Conservation (phyloP, 148 eudicot species). For the Rhododendron mucronatum region DNA sequence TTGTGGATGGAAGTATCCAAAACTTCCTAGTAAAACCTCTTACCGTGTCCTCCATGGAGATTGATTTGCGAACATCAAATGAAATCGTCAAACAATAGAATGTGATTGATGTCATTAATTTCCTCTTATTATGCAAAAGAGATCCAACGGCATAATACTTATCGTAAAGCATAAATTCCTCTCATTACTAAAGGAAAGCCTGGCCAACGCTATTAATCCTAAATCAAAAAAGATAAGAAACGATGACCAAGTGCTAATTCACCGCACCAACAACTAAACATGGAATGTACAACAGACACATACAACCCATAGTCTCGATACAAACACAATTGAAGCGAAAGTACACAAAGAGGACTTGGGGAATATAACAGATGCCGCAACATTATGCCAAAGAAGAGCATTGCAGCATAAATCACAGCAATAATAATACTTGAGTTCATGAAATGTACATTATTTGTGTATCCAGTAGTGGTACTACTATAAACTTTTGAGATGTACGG, state of each 20-base stretch:
- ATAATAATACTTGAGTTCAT: background rate
- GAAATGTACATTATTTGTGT: background rate
- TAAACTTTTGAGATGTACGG: background rate
- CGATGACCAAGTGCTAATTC: background rate
- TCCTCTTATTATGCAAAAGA: background rate
- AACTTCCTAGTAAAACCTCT: background rate
- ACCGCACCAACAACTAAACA: too few species aligned
- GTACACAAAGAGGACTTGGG: too few species aligned
- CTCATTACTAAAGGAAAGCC: too few species aligned
- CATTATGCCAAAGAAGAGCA: too few species aligned
- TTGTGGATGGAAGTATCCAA: background rate
- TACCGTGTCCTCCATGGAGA: background rate
- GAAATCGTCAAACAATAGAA: too few species aligned
- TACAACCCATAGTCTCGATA: too few species aligned
- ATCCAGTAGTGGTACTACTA: background rate
- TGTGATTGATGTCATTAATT: too few species aligned
- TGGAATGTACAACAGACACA: too few species aligned
- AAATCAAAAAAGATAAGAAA: background rate
- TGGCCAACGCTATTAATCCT: too few species aligned
- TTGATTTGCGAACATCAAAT: background rate
- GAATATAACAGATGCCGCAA: too few species aligned
- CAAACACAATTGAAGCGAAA: too few species aligned
- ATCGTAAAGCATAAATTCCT: too few species aligned
- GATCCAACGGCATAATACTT: background rate
- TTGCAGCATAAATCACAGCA: background rate